A percentile compares a stretch with the other conserved stretches of the same genome.
phyloP scores from a whole-genome alignment of 106 monocot genomes.

The Chionographis japonica region DNA sequence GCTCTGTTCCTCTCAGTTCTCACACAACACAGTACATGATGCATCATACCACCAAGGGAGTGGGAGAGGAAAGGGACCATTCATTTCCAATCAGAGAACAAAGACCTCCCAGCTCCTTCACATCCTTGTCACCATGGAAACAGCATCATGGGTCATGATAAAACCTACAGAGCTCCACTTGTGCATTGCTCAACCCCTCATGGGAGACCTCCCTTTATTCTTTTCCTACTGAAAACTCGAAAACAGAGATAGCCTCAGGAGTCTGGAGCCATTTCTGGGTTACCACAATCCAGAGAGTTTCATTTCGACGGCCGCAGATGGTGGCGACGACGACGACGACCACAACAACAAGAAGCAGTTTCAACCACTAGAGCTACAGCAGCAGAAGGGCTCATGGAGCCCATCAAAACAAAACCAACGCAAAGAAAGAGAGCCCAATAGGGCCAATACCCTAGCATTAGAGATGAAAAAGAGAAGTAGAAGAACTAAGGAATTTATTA shows the following conservation, averaged over 20 bases:
- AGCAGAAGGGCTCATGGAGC: no score
- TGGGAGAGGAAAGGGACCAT: constrained; percentile 5
- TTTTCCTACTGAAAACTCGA: neutral
- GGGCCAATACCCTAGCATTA: no score
- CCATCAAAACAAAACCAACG: neutral
- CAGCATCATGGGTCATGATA: neutral
- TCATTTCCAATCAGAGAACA: constrained; percentile 15
- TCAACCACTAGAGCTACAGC: neutral
- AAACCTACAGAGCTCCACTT: no score
- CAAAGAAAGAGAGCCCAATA: no score
- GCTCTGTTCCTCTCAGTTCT: neutral
- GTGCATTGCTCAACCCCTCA: constrained; percentile 1
- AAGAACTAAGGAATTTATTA: no score
- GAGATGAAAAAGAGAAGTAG: no score
- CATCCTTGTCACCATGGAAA: neutral
- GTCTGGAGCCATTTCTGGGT: no score
- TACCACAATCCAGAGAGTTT: no score
- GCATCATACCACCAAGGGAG: constrained; percentile 3
- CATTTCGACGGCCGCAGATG: no score
- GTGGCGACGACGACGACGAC: no score
- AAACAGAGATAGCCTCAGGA: no score
- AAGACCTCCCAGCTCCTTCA: neutral
- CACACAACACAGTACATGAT: neutral
- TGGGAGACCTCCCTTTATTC: constrained; percentile 2
- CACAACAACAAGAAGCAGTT: neutral